Conservation (phyloP, 2,329 filamentous ascomycete species). For the Drechslerella stenobrocha region DNA sequence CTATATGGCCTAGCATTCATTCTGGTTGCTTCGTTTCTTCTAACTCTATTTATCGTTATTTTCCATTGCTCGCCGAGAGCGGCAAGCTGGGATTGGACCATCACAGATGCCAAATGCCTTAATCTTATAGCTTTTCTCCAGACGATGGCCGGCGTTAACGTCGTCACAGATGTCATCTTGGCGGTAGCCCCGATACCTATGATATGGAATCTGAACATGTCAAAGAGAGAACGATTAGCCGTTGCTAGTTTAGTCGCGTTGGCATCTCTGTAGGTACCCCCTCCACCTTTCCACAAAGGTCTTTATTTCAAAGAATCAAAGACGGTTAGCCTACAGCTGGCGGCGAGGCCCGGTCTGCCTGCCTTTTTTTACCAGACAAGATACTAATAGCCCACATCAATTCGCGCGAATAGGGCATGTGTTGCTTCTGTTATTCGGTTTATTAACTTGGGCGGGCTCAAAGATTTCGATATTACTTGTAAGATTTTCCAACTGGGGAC, state of each 20-base stretch:
- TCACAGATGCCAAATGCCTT: constrained; percentile 31
- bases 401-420: constrained; percentile 13
- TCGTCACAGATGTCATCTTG: constrained; percentile 35
- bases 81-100: constrained; percentile 45
- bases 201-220: constrained; percentile 47
- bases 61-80: constrained; percentile 39
- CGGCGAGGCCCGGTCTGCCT: no score
- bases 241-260: constrained; percentile 33
- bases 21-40: constrained; percentile 26
- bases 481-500: no score
- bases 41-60: constrained; percentile 35
- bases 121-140: constrained; percentile 34
- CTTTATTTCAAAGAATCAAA: no score
- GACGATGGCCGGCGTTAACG: constrained; percentile 40
- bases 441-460: constrained; percentile 25
- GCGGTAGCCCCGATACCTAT: constrained; percentile 40
- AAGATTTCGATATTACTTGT: constrained; percentile 43
- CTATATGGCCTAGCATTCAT: constrained; percentile 34
- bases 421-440: constrained; percentile 43
- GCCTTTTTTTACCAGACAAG: neutral
- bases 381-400: neutral
- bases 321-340: no score
- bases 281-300: neutral
- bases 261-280: constrained; percentile 30
- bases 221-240: constrained; percentile 32